These are phyloP conservation scores for Pleurotus sapidus DNA, from an alignment of 768 basidiomycete genomes.

Conservation along the genomic window DNA sequence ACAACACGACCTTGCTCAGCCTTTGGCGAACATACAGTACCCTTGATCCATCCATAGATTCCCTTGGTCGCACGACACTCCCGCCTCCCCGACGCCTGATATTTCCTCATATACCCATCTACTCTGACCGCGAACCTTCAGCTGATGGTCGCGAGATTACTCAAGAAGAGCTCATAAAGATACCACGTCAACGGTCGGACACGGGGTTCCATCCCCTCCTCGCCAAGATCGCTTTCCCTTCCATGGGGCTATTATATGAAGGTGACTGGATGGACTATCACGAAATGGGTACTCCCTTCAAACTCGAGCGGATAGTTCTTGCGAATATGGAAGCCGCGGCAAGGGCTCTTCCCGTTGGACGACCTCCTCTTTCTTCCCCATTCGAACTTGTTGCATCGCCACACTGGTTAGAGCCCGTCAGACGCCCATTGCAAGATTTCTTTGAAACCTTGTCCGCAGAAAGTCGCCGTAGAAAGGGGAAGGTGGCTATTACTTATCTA, in stretches of 20 bases:
- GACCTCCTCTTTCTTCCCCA: constrained; percentile 41
- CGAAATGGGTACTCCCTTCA: constrained; percentile 63
- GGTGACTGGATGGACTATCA: constrained; percentile 80
- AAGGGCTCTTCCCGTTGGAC: constrained; percentile 17
- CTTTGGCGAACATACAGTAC: constrained; percentile 77
- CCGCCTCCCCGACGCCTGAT: constrained; percentile 72
- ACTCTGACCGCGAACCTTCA: constrained; percentile 42
- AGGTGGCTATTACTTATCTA: constrained; percentile 67
- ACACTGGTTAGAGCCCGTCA: constrained; percentile 70
- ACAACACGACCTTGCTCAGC: constrained; percentile 71
- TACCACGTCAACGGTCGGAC: constrained; percentile 36
- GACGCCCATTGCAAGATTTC: constrained; percentile 38
- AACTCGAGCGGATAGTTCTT: constrained; percentile 75
- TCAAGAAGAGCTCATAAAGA: background rate
- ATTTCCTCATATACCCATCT: constrained; percentile 66
- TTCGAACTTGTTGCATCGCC: constrained; percentile 43
- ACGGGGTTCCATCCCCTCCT: constrained; percentile 71
- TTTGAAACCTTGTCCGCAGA: constrained; percentile 40
- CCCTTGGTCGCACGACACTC: constrained; percentile 47
- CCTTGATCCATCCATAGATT: constrained; percentile 43
- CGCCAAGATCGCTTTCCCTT: constrained; percentile 74
- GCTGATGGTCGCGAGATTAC: constrained; percentile 17
- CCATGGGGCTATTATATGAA: constrained; percentile 59
- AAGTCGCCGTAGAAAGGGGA: constrained; percentile 23
- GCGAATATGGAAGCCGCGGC: constrained; percentile 71